Conservation (phyloP, 805 yeast species). For the Saccharomycopsis olivae region DNA sequence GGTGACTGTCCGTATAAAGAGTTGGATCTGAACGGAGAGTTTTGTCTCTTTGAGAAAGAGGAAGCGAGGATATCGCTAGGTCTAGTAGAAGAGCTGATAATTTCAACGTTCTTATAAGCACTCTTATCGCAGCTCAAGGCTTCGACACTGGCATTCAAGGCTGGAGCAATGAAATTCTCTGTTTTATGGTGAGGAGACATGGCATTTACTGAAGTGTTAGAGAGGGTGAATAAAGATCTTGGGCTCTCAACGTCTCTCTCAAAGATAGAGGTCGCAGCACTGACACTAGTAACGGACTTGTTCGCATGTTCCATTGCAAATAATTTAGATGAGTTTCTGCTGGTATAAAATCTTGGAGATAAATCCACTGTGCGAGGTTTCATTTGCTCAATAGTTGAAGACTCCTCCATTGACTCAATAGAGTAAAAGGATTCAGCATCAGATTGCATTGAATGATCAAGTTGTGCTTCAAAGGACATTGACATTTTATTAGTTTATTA, state of each 20-base stretch:
- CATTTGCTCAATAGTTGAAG: too few species aligned
- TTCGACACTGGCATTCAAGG: conserved; percentile 16
- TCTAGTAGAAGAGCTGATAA: conserved; percentile 3
- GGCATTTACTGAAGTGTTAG: neutral
- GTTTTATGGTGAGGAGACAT: conserved; percentile 8
- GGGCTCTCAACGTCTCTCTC: conserved; percentile 16
- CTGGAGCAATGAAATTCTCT: conserved; percentile 17
- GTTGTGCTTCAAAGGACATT: too few species aligned
- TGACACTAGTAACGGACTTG: conserved; percentile 6
- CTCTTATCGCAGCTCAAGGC: conserved; percentile 6
- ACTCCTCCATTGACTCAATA: too few species aligned
- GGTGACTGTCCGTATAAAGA: too few species aligned
- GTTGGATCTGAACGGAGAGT: too few species aligned
- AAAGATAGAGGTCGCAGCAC: conserved; percentile 13
- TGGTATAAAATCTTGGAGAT: too few species aligned
- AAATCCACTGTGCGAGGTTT: too few species aligned
- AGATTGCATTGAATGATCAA: too few species aligned
- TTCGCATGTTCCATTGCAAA: too few species aligned
- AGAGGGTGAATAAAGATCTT: neutral
- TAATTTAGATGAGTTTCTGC: too few species aligned
- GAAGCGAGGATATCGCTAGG: conserved; percentile 3
- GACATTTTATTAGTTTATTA: too few species aligned
- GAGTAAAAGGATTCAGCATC: too few species aligned
- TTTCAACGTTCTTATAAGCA: neutral
- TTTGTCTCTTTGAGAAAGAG: neutral